Conservation (phyloP, 306 rosid species). For the Nissolia schottii region DNA sequence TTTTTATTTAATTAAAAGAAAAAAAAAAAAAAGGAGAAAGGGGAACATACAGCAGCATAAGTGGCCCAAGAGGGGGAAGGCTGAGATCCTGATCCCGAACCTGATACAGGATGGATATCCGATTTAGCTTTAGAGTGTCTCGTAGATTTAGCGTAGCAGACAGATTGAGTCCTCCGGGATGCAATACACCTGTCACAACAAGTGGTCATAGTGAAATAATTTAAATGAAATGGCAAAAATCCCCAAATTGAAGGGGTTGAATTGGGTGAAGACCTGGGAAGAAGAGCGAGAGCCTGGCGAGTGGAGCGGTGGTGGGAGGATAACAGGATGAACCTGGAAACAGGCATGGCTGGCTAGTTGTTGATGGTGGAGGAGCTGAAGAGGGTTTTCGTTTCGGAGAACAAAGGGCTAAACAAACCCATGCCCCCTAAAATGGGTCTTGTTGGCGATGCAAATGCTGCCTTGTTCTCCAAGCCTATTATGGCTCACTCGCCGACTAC, state of each 20-base stretch:
- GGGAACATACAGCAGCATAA: conserved; percentile 54
- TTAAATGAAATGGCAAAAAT: neutral
- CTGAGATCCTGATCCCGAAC: conserved; percentile 24
- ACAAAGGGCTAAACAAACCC: neutral
- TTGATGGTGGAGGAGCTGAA: neutral
- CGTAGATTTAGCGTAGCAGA: conserved; percentile 45
- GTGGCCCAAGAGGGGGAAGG: conserved; percentile 49
- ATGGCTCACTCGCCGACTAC: neutral
- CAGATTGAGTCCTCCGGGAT: conserved; percentile 39
- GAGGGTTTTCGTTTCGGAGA: neutral
- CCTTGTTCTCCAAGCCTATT: conserved; percentile 24
- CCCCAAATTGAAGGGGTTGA: neutral
- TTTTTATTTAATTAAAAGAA: neutral
- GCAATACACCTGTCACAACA: conserved; percentile 48
- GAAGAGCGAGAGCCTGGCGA: conserved; percentile 33
- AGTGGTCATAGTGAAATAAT: neutral
- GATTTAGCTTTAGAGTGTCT: conserved; percentile 31
- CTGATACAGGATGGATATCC: conserved; percentile 21
- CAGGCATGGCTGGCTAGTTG: conserved; percentile 34
- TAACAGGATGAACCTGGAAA: conserved; percentile 43
- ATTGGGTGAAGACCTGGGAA: conserved; percentile 44
- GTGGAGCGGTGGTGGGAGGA: conserved; percentile 41
- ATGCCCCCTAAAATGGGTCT: neutral
- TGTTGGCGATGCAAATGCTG: neutral
- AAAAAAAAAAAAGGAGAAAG: neutral